Evolutionary conservation across 2,329 filamentous ascomycete species (phyloP), one percentile per base, ranked within the genome.

Genomic region (Colletotrichum chlorophyti): DNA sequence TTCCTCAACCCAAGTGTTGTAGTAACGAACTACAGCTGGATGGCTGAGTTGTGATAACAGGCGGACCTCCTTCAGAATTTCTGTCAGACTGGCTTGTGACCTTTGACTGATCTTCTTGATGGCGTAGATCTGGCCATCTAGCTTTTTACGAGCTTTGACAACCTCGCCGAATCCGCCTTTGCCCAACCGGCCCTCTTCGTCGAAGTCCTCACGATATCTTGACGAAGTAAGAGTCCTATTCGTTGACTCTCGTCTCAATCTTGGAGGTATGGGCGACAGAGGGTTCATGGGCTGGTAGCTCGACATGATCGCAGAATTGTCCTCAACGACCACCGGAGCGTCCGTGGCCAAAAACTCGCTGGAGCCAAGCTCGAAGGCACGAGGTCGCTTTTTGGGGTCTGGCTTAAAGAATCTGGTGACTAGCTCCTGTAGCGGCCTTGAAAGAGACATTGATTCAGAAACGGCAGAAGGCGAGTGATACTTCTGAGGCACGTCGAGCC

Each of bases 161-260:
- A 99, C 95, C 74, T 97, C 92, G 5, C 95, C 95, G 74, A 97
- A 99, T 0, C 94, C 95, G 38, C 95, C 95, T 71, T 94, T 96
- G 3, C 95, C 95, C 11, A 99, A 80, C 5, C 91, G 86, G 12
- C 91, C 92, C 68, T 95, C 88, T 74, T 98, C 93, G 15, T 93
- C 88, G 74, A 96, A 99, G 66, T 98, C 95, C 67, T 90, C 90
- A 10, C 83, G 84, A 69, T 97, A 99, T 61, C 94, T 86, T 2
- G 92, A 96, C 40, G 85, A 80, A 4, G 79, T 70, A 2, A 75
- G 76, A 12, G 78, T 74, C 14, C 80, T 79, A 48, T 75, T 81
- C 65, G 80, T 81, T 1, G 89, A 92, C 58, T 91, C 89, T 53
- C 83, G 80, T 32, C 88, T 82, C 27, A 83, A 73, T 27, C 83